These are phyloP conservation scores for Aspergillus sergii DNA, from an alignment of 2,329 filamentous ascomycete genomes.

Conservation along the genomic window DNA sequence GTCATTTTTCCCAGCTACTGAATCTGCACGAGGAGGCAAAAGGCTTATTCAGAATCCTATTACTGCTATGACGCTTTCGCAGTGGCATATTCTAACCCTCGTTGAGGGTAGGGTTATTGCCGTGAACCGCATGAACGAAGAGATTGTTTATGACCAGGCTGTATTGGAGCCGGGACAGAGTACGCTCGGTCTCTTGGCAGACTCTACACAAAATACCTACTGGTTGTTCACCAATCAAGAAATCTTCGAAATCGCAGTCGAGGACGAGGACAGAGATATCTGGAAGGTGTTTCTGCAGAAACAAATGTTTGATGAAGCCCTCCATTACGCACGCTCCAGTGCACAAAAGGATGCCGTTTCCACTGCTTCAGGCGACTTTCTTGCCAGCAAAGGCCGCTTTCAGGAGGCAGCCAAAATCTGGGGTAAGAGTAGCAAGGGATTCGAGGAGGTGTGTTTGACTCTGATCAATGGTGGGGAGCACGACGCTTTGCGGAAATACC, in stretches of 20 bases:
- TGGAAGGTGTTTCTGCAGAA: constrained; percentile 91
- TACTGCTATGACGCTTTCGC: constrained; percentile 79
- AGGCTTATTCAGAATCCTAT: constrained; percentile 72
- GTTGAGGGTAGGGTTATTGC: constrained; percentile 82
- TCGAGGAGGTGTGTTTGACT: constrained; percentile 89
- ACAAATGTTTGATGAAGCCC: constrained; percentile 84
- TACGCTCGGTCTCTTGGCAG: constrained; percentile 81
- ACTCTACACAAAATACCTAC: constrained; percentile 93
- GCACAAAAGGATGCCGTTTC: constrained; percentile 88
- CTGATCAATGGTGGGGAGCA: constrained; percentile 90
- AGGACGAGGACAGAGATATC: constrained; percentile 86
- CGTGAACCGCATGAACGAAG: constrained; percentile 82
- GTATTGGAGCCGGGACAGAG: constrained; percentile 79
- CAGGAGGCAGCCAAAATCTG: constrained; percentile 86
- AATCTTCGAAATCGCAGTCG: constrained; percentile 90
- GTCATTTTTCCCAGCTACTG: constrained; percentile 70
- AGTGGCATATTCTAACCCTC: constrained; percentile 88
- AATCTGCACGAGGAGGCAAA: constrained; percentile 65
- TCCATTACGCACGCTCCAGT: constrained; percentile 78
- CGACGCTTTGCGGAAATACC: constrained; percentile 87
- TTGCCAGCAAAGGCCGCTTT: constrained; percentile 80
- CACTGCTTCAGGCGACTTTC: constrained; percentile 85
- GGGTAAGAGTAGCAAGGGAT: constrained; percentile 93
- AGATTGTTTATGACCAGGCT: constrained; percentile 82
- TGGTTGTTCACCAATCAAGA: constrained; percentile 92